Base-by-base conservation (phyloP, 805 yeast genomes). In the Priceomyces medius region DNA sequence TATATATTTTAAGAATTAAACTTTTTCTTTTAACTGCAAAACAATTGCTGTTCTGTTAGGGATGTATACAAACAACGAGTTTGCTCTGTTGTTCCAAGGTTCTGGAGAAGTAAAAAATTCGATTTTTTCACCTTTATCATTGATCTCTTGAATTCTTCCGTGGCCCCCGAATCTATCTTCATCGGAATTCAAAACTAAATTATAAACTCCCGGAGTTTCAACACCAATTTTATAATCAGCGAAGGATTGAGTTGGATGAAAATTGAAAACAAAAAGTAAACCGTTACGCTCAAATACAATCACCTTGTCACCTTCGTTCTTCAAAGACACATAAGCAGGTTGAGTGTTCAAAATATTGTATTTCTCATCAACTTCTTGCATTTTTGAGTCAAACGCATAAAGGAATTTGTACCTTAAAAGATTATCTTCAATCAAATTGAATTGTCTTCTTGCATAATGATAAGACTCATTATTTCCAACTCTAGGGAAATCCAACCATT, bases 401-500 rank as follows among this genome's bases (percentile, higher is more conserved):
- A 91, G 71, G 50, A 74, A 83, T 58, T 81, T 79, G 68, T 91
- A 91, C 47, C 96, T 77, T 54, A 93, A 71, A 46, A 88, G 65
- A 20, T 83, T 78, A 59, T 93, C 97, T 41, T 84, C 83, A 27
- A 84, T 78, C 52, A 91, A 74, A 56, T 88, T 88, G 75, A 90
- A 93, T 64, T 91, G 99, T 55, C 99, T 80, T 58, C 98, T 79
- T 2, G 97, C 97, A 57, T 93, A 91, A 66, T 87, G 93, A 66
- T 86, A 91, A 14, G 93, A 83, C 60, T 88, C 89, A 20, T 76
- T 76, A 64, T 91, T 93, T 26, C 96, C 97, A 20, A 50, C 83
- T 55, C 97, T 81, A 10, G 99, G 98, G 74, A 91, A 93, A 64
- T 91, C 99, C 39, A 93, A 77, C 99, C 99, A 91, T 61, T 91